Base-by-base conservation (phyloP, 306 rosid genomes). In the Sicyos baderoa region DNA sequence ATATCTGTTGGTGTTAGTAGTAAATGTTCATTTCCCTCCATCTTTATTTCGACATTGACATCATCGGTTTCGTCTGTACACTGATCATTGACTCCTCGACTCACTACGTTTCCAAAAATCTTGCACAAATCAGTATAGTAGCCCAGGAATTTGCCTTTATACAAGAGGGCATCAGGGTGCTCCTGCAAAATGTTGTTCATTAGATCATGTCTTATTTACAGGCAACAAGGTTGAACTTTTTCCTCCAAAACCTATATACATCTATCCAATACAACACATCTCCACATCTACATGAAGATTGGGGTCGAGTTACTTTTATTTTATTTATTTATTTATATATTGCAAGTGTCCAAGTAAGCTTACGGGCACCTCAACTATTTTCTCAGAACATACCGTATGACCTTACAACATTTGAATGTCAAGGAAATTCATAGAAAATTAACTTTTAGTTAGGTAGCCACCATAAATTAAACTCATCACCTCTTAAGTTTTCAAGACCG, bases 171-270 rank as follows among this genome's bases (percentile, higher is more conserved):
- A 73, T 81, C 85, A 0, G 88, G 91, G 61, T 71, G 77, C 58
- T 84, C 96, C 96, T 86, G 84, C 84, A 79, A 75, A 53, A 54
- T n/a, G 74, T 59, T 72, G 79, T 55, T 76, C 66, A 72, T 54
- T n/a, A 16, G 17, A 42, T 59, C 7, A 55, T 14, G 68, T 61
- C 68, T 61, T n/a, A 61, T 61, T 35, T 35, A 61, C 2, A 61
- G 7, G 27, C 29, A 62, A 25, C 22, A 60, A 29, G 1, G 4
- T 16, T 16, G 47, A 60, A 60, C 13, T 32, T 27, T 15, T 58
- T 29, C 19, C 45, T 40, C 45, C 45, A 40, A 40, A 40, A 40
- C 45, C 45, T 7, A 40, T 9, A 40, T 40, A 40, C 45, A 40
- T 40, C 45, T 7, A 40, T 40, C 12, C 45, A 40, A 40, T 40